Conservation (phyloP, 257 asterid species). For the Leonotis leonurus region DNA sequence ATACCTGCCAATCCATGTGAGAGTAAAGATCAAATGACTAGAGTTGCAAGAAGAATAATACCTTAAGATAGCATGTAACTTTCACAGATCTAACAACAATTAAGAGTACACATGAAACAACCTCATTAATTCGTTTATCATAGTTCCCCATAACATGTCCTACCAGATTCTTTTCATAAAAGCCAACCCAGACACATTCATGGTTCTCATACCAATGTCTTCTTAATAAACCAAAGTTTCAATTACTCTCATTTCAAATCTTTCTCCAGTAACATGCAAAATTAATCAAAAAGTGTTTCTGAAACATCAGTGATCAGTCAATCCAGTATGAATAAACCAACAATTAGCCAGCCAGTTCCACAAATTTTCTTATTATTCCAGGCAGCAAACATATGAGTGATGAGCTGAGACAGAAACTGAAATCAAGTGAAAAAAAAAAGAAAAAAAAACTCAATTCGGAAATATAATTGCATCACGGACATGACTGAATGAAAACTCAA, state of each 20-base stretch:
- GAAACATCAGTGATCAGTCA: neutral
- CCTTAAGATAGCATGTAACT: neutral
- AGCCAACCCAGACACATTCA: neutral
- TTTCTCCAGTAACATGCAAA: neutral
- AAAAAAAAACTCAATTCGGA: neutral
- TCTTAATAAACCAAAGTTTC: neutral
- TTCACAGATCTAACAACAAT: conserved; percentile 9
- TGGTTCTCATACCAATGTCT: neutral
- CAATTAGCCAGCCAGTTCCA: neutral
- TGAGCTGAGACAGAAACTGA: neutral
- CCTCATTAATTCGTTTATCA: neutral
- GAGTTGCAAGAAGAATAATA: neutral
- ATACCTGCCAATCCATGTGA: conserved; percentile 31
- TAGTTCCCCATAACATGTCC: neutral
- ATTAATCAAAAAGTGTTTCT: neutral
- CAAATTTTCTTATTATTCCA: neutral
- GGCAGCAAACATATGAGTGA: neutral
- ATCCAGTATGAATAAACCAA: conserved; percentile 1
- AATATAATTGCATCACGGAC: neutral
- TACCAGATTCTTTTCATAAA: neutral
- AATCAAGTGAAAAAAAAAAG: neutral
- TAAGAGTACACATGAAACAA: neutral
- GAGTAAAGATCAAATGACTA: conserved; percentile 1
- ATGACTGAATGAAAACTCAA: neutral
- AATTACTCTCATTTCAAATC: neutral